Conservation (phyloP, 257 asterid species). For the Primulina eburnea region DNA sequence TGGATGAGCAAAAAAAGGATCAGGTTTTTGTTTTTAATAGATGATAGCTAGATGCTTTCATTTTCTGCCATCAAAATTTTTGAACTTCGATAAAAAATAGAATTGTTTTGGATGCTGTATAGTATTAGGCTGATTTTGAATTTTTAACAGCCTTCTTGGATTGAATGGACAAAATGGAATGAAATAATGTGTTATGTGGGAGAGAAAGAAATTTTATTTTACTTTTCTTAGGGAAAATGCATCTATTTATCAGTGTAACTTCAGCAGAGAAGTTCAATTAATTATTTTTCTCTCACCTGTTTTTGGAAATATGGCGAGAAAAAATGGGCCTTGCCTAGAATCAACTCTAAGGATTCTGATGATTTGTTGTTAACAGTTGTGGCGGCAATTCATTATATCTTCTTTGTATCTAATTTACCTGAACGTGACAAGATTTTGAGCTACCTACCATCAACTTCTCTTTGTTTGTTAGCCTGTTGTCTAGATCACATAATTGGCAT, state of each 20-base stretch:
- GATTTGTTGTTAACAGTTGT: background rate
- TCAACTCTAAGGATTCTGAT: background rate
- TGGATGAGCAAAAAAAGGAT: conserved; percentile 87
- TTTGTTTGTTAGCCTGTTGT: conserved; percentile 15
- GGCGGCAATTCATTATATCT: background rate
- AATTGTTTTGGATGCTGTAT: background rate
- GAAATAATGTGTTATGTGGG: background rate
- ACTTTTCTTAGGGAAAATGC: background rate
- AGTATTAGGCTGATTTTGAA: conserved; percentile 8
- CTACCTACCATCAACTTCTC: conserved; percentile 11
- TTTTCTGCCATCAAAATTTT: background rate
- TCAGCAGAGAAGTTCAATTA: background rate
- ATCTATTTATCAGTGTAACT: background rate
- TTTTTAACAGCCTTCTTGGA: background rate
- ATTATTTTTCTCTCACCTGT: background rate
- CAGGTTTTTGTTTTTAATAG: conserved; percentile 51
- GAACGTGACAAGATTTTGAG: background rate
- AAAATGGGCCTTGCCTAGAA: background rate
- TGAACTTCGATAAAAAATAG: conserved; percentile 13
- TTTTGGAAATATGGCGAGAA: background rate
- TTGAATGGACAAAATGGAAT: conserved; percentile 19
- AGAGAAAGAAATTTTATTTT: conserved; percentile 1
- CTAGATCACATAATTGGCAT: background rate
- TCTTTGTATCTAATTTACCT: background rate
- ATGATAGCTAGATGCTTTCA: conserved; percentile 14